Evolutionary conservation across 2,329 filamentous ascomycete species (phyloP), one percentile per base, ranked within the genome.

Genomic region (Cercospora sesami): DNA sequence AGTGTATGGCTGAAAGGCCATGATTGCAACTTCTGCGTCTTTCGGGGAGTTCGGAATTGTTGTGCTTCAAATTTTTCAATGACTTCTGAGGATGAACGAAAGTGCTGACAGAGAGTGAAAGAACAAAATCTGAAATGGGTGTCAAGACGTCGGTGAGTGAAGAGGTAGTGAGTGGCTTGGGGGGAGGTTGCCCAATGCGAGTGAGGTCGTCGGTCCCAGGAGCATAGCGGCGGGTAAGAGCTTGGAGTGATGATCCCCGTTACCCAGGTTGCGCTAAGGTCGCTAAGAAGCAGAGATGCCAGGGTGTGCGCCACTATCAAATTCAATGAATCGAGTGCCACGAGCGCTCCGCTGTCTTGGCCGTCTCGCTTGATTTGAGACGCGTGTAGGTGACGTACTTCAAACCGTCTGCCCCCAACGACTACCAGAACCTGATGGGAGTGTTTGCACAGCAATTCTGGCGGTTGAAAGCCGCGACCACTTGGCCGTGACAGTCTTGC

Each of bases 1-100:
- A 28, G 80, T 81, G 73, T 81, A 81, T 31, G 78, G 77, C 76
- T 77, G 77, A 71, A 78, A 79, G 14, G 78, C 78, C 78, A 80
- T 80, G 68, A 72, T 75, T 68, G 28, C n/a, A 18, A 36, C n/a
- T 31, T 39, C 16, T 18, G 21, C 21, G 42, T 30, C 16, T 53
- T 12, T 23, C 45, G 45, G 45, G 12, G 18, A 51, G 2, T 51
- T 23, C n/a, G 18, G 21, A 23, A 14, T 23, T 14, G 21, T 6
- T 23, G 45, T 51, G 10, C 10, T 51, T 26, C 18, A 23, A 23
- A 48, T 8, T 23, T 33, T 60, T 12, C 36, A 45, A 39, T 31
- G 28, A n/a, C 14, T 16, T 57, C 16, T 7, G 14, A 6, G 21
- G 8, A 28, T 23, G 53, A 31, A 30, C 10, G 8, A 18, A 28